phyloP scores from a whole-genome alignment of 192 early-diverging fungal genomes.

The Linnemannia elongata region DNA sequence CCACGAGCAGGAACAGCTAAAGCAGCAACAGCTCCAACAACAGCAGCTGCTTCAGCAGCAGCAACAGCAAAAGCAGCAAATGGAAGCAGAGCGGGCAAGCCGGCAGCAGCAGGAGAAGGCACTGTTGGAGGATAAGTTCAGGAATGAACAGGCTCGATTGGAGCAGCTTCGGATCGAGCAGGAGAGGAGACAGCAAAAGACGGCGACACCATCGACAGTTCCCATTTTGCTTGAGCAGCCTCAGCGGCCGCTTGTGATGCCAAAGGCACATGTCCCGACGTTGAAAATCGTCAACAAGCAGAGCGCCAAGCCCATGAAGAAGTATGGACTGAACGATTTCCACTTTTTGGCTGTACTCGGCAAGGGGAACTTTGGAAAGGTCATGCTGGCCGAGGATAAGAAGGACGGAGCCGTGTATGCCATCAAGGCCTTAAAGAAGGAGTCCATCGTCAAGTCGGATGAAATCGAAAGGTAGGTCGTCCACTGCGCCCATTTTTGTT shows the following conservation, averaged over 20 bases:
- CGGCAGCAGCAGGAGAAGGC: slow-evolving; percentile 12
- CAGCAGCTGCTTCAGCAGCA: slow-evolving; percentile 21
- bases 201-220: neutral
- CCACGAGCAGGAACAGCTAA: slow-evolving; percentile 30
- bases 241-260: slow-evolving; percentile 44
- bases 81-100: slow-evolving; percentile 28
- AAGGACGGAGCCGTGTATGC: slow-evolving; percentile 83
- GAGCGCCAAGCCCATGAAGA: slow-evolving; percentile 54
- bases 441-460: slow-evolving; percentile 97
- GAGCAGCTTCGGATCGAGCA: slow-evolving; percentile 53
- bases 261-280: slow-evolving; percentile 33
- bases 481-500: slow-evolving; percentile 8
- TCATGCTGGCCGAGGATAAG: slow-evolving; percentile 97
- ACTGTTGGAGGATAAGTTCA: slow-evolving; percentile 37
- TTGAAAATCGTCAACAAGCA: slow-evolving; percentile 54
- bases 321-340: slow-evolving; percentile 92
- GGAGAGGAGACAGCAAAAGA: slow-evolving; percentile 44
- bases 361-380: slow-evolving; percentile 98
- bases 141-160: slow-evolving; percentile 38
- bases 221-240: slow-evolving; percentile 16
- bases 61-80: slow-evolving; percentile 33
- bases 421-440: slow-evolving; percentile 98
- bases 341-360: slow-evolving; percentile 95
- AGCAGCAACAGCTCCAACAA: slow-evolving; percentile 22
- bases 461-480: slow-evolving; percentile 56